Percentiles rank a stretch among this genome's conserved stretches.
phyloP scores from a whole-genome alignment of 2,329 filamentous ascomycete genomes.

The Thelonectria blattea region DNA sequence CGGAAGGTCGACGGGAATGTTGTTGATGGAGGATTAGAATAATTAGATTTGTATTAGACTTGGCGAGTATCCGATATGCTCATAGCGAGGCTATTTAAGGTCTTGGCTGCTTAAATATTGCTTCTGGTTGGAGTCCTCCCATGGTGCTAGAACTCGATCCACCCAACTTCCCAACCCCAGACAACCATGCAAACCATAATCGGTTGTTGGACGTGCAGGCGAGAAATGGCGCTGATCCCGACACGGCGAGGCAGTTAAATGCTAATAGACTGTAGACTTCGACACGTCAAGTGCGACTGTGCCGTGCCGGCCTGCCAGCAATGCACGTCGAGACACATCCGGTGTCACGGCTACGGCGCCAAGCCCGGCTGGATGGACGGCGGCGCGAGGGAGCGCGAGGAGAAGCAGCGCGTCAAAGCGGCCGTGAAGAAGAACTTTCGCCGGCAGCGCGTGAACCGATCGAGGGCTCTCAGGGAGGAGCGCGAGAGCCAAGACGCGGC shows the following conservation, averaged over 20 bases:
- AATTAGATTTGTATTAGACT: not conserved
- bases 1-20: not conserved
- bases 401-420: conserved; percentile 1
- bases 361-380: conserved; percentile 9
- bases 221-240: no score
- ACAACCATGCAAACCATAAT: not conserved
- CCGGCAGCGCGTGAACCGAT: not conserved
- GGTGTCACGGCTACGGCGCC: conserved; percentile 5
- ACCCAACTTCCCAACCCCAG: not conserved
- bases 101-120: not conserved
- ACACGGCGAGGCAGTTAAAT: no score
- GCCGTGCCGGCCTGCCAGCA: conserved; percentile 1
- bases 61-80: not conserved
- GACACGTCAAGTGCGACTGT: conserved; percentile 7
- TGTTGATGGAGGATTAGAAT: conserved; percentile 11
- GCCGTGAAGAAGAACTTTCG: not conserved
- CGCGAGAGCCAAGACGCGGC: not conserved
- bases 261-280: not conserved
- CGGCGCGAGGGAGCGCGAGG: conserved; percentile 1
- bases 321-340: conserved; percentile 3
- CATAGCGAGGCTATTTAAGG: not conserved
- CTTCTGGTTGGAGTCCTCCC: no score
- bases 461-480: not conserved
- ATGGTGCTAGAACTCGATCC: no score
- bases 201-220: conserved; percentile 2